Base-by-base conservation (phyloP, 306 rosid genomes). In the Alnus glutinosa region DNA sequence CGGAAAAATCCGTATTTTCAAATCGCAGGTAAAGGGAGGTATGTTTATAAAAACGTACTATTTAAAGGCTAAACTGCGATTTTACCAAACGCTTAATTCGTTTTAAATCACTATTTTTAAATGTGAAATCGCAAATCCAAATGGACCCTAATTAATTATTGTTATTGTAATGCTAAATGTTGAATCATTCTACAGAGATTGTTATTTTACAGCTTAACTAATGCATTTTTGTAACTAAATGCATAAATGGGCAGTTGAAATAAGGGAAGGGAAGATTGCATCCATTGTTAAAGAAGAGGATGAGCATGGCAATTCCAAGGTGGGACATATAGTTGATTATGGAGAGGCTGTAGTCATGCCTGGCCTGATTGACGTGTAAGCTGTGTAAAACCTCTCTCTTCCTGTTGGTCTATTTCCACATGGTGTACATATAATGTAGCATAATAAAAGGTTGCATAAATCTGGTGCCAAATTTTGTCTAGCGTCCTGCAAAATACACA, bases 361-460 rank as follows among this genome's bases (percentile, higher is more conserved):
- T 55, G 99, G 99, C 82, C 78, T 95, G 87, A 89, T 93, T 80
- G 99, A 95, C 73, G 91, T 90, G 98, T 95, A 90, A 90, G 96
- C 82, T 58, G 15, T 58, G 64, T 49, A 42, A 72, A 44, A 19
- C 12, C 32, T 49, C 19, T 16, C 44, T 73, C 77, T 73, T 75
- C 55, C 36, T 44, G 32, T 1, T 61, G 68, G 28, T 44, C 50
- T 64, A 50, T 73, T 77, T 78, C 37, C 59, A 42, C 44, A 5
- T 49, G 9, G 30, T 5, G 51, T 39, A 9, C 32, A 63, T 63
- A 63, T 32, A 34, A 2, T 34, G 32, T 63, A 36, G 10, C 15
- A 36, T 4, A 69, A 13, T 64, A 39, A 66, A 37, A 15, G 23
- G 47, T 66, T 37, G 71, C 49, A 12, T 66, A 18, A 16, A 37